Conservation (phyloP, 306 rosid genomes). For the Quercus suber region DNA sequence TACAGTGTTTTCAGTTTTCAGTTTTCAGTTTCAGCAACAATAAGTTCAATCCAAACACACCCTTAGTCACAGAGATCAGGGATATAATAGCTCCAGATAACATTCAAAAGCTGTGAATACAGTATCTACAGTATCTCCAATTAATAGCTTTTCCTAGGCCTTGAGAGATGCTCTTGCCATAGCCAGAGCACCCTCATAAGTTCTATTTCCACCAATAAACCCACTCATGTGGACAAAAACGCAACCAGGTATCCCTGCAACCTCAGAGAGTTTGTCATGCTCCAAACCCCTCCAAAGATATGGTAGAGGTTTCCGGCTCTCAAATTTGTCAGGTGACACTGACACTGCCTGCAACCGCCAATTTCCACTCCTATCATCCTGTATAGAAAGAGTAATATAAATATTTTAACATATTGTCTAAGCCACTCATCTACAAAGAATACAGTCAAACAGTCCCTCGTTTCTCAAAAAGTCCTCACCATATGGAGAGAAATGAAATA, state of each 20-base stretch:
- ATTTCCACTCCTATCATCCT: conserved; percentile 51
- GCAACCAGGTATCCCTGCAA: conserved; percentile 50
- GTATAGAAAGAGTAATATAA: conserved; percentile 8
- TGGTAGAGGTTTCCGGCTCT: conserved; percentile 54
- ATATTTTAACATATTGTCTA: background rate
- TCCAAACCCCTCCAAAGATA: conserved; percentile 55
- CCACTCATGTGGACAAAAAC: conserved; percentile 61
- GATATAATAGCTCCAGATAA: too few relatives aligned
- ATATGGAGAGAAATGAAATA: too few relatives aligned
- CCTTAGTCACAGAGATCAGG: too few relatives aligned
- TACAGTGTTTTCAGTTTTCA: too few relatives aligned
- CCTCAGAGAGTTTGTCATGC: conserved; percentile 50
- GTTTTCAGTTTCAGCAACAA: too few relatives aligned
- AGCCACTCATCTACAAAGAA: background rate
- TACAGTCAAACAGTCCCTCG: too few relatives aligned
- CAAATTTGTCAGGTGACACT: conserved; percentile 43
- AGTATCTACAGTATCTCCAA: too few relatives aligned
- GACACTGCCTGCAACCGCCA: conserved; percentile 64
- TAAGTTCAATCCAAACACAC: too few relatives aligned
- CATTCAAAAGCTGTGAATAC: too few relatives aligned
- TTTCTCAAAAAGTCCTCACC: too few relatives aligned
- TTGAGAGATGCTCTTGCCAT: conserved; percentile 53
- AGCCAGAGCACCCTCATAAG: conserved; percentile 47
- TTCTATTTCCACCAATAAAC: conserved; percentile 57
- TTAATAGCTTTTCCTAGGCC: conserved; percentile 22